Percentiles rank a stretch among this genome's conserved stretches.
Conservation (phyloP, 2,329 filamentous ascomycete species). For the Triangularia verruculosa region DNA sequence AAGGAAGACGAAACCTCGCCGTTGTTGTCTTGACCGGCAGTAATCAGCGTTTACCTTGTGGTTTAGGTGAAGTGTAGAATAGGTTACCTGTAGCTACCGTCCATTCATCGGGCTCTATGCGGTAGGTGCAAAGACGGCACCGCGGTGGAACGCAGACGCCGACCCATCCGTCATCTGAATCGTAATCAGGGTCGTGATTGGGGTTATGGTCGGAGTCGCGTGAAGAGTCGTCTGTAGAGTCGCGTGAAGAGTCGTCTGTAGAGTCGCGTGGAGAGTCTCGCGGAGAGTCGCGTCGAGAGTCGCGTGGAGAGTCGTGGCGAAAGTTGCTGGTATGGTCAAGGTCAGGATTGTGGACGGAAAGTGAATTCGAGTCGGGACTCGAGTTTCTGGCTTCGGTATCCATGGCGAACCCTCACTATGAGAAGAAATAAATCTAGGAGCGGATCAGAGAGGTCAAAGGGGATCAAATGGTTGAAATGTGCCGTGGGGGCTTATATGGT, state of each 20-base stretch:
- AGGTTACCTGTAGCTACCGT: background rate
- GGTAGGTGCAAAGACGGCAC: background rate
- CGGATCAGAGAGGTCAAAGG: background rate
- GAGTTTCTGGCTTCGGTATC: background rate
- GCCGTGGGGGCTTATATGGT: background rate
- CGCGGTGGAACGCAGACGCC: background rate
- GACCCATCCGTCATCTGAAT: background rate
- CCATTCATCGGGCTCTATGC: background rate
- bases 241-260: background rate
- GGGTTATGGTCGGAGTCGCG: background rate
- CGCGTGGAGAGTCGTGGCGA: background rate
- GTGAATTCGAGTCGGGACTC: background rate
- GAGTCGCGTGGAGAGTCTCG: background rate
- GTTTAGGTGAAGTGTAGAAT: background rate
- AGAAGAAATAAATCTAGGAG: background rate
- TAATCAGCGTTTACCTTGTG: background rate
- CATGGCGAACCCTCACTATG: background rate
- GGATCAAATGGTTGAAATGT: background rate
- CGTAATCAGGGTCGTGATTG: background rate
- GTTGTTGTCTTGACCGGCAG: background rate
- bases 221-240: background rate
- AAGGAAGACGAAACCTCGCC: background rate
- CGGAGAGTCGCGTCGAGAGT: background rate
- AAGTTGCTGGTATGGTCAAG: no score
- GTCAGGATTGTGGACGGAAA: background rate